Base-by-base conservation (phyloP, 2,329 filamentous ascomycete species). In the Xylariales sp. region DNA sequence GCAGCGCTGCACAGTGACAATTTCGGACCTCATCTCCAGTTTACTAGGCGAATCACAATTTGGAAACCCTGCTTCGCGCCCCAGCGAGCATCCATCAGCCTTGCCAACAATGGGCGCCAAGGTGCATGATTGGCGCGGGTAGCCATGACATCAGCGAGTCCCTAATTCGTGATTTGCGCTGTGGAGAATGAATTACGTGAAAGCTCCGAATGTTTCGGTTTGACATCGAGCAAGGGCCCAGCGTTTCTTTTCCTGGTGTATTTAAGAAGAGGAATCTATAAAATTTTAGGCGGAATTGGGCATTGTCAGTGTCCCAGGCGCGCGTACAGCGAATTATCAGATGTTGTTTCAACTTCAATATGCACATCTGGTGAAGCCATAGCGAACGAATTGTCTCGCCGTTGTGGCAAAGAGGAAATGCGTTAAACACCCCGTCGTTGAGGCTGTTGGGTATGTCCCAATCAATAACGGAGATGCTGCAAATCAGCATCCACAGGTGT, bases 141-240 rank as follows among this genome's bases (percentile, higher is more conserved):
- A n/a, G 8, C 7, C 12, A 49, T 71, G 64, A 71, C 67, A 69
- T 69, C 64, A 67, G 49, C 46, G 36, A 28, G 18, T 39, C 48
- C 57, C 56, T 16, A 34, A 53, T 63, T 45, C 39, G 41, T 49
- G 62, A 54, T 48, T 48, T 52, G 55, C 48, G 34, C 3, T 32
- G 66, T 64, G 60, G 65, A 55, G 55, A 61, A 48, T 6, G 23
- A 10, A 8, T 28, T 30, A 58, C 39, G 52, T 53, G 53, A 64
- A 57, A 28, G 36, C 12, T 46, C 50, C 9, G 41, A 64, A 30
- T 45, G 18, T n/a, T 18, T 64, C 23, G 18, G 52, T 59, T 36
- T 32, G n/a, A 8, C 16, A 39, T 58, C 43, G 34, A 55, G 32
- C 10, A 34, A 45, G 39, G 36, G 28, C 30, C n/a, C 8, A 41